Evolutionary conservation across 495 filamentous ascomycete genomes (phyloP).

Genomic region (Parmelia sp.): DNA sequence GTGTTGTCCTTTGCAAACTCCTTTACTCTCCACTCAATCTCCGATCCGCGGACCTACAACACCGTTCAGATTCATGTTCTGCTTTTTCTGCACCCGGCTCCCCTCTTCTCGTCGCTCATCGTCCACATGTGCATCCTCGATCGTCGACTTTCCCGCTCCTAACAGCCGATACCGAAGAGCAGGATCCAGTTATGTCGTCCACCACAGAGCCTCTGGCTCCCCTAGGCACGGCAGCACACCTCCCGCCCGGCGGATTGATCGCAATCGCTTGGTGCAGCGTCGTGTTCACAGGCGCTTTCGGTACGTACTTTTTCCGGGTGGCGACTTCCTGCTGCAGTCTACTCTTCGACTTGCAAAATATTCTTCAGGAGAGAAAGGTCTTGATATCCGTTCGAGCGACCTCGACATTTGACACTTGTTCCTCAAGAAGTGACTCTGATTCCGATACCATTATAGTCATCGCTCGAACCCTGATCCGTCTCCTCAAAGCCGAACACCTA

Average conservation of each 20-base stretch:
- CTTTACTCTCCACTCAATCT: background rate
- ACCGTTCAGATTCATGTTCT: background rate
- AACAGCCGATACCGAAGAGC: background rate
- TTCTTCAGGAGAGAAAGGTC: background rate
- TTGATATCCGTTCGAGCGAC: background rate
- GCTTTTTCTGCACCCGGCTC: slow-evolving; percentile 1
- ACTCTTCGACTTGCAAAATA: background rate
- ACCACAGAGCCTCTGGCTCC: background rate
- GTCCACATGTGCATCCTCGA: background rate
- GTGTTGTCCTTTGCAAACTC: background rate
- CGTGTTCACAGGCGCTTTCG: slow-evolving; percentile 34
- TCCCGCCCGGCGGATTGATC: slow-evolving; percentile 5
- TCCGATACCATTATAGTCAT: slow-evolving; percentile 15
- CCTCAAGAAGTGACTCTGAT: background rate
- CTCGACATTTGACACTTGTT: background rate
- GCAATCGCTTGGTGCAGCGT: slow-evolving; percentile 14
- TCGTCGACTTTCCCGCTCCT: background rate
- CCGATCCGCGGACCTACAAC: background rate
- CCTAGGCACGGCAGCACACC: slow-evolving; percentile 6
- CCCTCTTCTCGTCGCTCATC: background rate
- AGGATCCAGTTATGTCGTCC: slow-evolving; percentile 3
- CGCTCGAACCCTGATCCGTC: slow-evolving; percentile 36
- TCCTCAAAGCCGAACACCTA: slow-evolving; percentile 28
- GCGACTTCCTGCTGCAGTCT: too few relatives aligned
- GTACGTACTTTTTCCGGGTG: background rate